Conservation (phyloP, 495 filamentous ascomycete genomes). For the Rostrohypoxylon terebratum region DNA sequence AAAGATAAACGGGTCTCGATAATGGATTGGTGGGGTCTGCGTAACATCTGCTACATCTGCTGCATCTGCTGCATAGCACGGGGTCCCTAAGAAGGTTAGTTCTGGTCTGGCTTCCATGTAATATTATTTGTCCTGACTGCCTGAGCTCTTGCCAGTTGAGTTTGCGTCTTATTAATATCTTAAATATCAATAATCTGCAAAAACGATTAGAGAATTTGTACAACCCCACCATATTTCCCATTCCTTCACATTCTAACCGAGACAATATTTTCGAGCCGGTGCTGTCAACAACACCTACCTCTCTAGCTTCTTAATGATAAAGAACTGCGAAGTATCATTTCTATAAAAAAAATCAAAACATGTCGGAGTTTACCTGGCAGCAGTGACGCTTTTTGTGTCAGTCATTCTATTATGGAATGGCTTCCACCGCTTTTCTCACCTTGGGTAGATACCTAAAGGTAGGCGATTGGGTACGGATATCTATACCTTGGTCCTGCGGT, state of each 20-base stretch:
- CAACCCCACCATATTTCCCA: slow-evolving; percentile 16
- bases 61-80: slow-evolving; percentile 12
- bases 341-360: background rate
- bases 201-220: background rate
- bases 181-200: no score
- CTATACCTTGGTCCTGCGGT: background rate
- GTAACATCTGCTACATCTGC: slow-evolving; percentile 23
- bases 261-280: slow-evolving; percentile 22
- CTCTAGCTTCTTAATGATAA: no score
- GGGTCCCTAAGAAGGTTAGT: background rate
- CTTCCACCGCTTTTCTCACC: background rate
- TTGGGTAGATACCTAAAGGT: background rate
- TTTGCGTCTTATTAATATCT: slow-evolving; percentile 23
- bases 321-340: no score
- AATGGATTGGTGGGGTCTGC: slow-evolving; percentile 33
- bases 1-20: slow-evolving; percentile 21
- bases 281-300: slow-evolving; percentile 3
- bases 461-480: background rate
- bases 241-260: background rate
- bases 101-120: no score
- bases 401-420: background rate
- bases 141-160: background rate
- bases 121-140: no score
- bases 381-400: background rate
- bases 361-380: background rate